Percentiles rank a stretch among this genome's conserved stretches.
phyloP scores from a whole-genome alignment of 768 basidiomycete species.

The Macrolepiota dolichaula region DNA sequence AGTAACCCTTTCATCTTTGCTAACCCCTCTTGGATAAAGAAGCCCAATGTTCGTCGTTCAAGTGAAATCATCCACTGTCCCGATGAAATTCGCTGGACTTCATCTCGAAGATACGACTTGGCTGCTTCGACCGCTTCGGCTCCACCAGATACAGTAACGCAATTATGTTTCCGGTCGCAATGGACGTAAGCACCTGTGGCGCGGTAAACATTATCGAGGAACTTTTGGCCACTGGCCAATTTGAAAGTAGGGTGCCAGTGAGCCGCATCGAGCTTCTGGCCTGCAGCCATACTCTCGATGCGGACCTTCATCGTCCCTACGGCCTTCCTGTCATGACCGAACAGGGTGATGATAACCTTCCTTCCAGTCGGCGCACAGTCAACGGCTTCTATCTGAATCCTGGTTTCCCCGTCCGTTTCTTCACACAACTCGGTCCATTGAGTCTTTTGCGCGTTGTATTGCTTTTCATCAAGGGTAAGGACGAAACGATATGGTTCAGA shows the following conservation, averaged over 20 bases:
- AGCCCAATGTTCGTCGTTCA: conserved; percentile 37
- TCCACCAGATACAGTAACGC: conserved; percentile 45
- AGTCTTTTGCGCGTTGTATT: conserved; percentile 47
- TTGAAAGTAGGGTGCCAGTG: conserved; percentile 50
- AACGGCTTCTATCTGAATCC: conserved; percentile 24
- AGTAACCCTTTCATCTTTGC: conserved; percentile 47
- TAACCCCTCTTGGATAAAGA: conserved; percentile 49
- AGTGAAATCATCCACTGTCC: conserved; percentile 38
- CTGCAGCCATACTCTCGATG: conserved; percentile 50
- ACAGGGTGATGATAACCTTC: conserved; percentile 36
- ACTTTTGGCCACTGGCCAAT: conserved; percentile 23
- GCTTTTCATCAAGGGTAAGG: conserved; percentile 41
- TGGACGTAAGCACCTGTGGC: conserved; percentile 40
- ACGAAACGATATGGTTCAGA: conserved; percentile 50
- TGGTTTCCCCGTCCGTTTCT: conserved; percentile 26
- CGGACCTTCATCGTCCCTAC: conserved; percentile 58
- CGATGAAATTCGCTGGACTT: conserved; percentile 44
- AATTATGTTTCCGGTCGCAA: conserved; percentile 40
- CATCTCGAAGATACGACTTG: conserved; percentile 38
- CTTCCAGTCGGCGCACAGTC: conserved; percentile 18
- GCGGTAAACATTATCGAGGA: conserved; percentile 29
- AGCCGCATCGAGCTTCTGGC: conserved; percentile 39
- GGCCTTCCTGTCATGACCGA: conserved; percentile 49
- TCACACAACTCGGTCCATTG: conserved; percentile 45
- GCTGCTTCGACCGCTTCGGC: conserved; percentile 35